Evolutionary conservation across 2,329 filamentous ascomycete species (phyloP).

Genomic region (Xenosphaeropsis pyriputrescens): DNA sequence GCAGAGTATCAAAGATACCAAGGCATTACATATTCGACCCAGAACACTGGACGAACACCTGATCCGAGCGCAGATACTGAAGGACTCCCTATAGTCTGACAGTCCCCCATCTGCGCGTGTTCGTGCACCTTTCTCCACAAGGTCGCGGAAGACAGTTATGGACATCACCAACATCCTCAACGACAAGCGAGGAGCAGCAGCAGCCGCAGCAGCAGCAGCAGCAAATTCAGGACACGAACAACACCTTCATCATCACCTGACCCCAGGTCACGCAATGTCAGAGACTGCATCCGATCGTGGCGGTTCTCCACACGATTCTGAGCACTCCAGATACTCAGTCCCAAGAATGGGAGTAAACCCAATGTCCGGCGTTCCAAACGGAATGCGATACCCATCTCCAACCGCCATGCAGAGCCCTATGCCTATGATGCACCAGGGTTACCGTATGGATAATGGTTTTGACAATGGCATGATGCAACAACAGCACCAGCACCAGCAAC

Average conservation of each 20-base stretch:
- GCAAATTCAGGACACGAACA: conserved; percentile 13
- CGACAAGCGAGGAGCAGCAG: conserved; percentile 17
- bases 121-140: neutral
- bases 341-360: conserved; percentile 14
- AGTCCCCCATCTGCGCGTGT: neutral
- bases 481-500: conserved; percentile 9
- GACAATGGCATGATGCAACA: conserved; percentile 15
- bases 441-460: conserved; percentile 12
- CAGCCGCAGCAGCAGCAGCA: conserved; percentile 12
- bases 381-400: conserved; percentile 19
- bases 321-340: conserved; percentile 17
- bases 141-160: conserved; percentile 10
- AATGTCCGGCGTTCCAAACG: conserved; percentile 14
- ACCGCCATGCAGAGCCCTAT: conserved; percentile 18
- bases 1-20: too few relatives aligned
- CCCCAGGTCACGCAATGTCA: conserved; percentile 15
- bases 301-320: conserved; percentile 19
- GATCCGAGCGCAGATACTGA: neutral
- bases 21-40: neutral
- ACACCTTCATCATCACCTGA: conserved; percentile 19
- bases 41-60: neutral
- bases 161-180: conserved; percentile 22
- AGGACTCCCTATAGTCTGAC: neutral
- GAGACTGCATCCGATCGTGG: conserved; percentile 18
- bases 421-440: conserved; percentile 17